Percentiles rank a stretch among this genome's conserved stretches.
These are phyloP conservation scores for Brassica carinata DNA, from an alignment of 345 rosid species.

Conservation along the genomic window DNA sequence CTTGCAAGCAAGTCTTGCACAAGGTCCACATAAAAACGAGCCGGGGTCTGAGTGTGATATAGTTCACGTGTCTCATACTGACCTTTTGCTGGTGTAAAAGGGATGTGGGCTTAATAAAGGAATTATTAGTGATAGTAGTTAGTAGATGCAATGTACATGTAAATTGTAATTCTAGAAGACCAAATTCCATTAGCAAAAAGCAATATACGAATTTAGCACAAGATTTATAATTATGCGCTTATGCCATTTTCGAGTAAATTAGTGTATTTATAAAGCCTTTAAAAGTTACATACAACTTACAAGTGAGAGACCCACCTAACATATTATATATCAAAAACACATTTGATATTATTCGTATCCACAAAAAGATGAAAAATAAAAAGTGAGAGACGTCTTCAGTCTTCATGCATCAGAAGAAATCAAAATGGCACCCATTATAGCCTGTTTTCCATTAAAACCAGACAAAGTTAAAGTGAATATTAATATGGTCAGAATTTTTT, in stretches of 20 bases:
- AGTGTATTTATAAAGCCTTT: background rate
- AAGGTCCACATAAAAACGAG: too few relatives aligned
- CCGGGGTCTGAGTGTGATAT: too few relatives aligned
- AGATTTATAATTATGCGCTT: constrained; percentile 14
- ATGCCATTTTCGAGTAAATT: constrained; percentile 7
- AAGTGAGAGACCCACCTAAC: constrained; percentile 35
- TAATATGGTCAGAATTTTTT: background rate
- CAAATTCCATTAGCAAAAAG: constrained; percentile 36
- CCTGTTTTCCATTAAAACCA: too few relatives aligned
- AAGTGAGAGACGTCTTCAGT: constrained; percentile 25
- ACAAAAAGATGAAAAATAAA: background rate
- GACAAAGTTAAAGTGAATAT: background rate
- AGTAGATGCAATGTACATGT: constrained; percentile 29
- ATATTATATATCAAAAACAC: constrained; percentile 21
- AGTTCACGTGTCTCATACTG: background rate
- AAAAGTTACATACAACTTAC: constrained; percentile 26
- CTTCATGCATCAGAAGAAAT: constrained; percentile 41
- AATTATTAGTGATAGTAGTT: constrained; percentile 28
- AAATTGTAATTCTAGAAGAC: constrained; percentile 23
- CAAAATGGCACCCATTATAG: constrained; percentile 63
- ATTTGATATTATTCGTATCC: constrained; percentile 36
- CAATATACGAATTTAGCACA: constrained; percentile 28
- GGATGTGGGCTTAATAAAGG: constrained; percentile 8
- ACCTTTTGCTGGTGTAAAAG: background rate
- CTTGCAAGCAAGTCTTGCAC: too few relatives aligned